Conservation (phyloP, 1,284 basidiomycete genomes). For the Xerocomus amazonicus region DNA sequence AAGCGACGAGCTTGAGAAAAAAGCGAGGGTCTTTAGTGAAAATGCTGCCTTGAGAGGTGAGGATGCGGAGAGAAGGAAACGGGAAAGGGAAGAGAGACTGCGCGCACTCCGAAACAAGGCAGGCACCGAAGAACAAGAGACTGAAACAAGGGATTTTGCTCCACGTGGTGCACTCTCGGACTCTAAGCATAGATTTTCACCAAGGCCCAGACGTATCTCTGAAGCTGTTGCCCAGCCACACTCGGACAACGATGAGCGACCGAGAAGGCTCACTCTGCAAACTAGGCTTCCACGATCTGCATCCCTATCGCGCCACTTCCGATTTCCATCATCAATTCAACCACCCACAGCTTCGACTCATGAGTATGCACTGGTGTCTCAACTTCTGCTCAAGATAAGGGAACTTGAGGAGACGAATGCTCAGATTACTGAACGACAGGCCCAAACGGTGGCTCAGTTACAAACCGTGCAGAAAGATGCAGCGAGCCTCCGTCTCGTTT, state of each 20-base stretch:
- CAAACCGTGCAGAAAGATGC: constrained; percentile 69
- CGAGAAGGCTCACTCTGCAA: constrained; percentile 16
- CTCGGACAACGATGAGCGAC: constrained; percentile 17
- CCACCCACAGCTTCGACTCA: constrained; percentile 19
- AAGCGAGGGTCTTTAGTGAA: constrained; percentile 42
- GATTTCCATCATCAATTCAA: constrained; percentile 9
- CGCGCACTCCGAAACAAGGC: constrained; percentile 42
- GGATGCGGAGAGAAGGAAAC: constrained; percentile 47
- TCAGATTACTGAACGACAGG: constrained; percentile 66
- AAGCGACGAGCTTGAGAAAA: constrained; percentile 67
- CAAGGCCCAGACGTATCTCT: constrained; percentile 29
- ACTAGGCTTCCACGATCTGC: constrained; percentile 24
- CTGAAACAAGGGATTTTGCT: constrained; percentile 56
- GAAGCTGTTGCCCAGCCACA: constrained; percentile 20
- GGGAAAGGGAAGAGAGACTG: constrained; percentile 54
- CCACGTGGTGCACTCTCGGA: constrained; percentile 45
- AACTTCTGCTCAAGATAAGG: constrained; percentile 72
- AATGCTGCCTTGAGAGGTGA: constrained; percentile 42
- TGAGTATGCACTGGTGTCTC: constrained; percentile 61
- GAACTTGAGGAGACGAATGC: constrained; percentile 76
- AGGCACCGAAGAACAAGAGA: constrained; percentile 29
- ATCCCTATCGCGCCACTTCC: constrained; percentile 26
- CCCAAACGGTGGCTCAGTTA: constrained; percentile 56
- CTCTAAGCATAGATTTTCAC: constrained; percentile 19
- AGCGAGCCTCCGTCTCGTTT: constrained; percentile 63